Evolutionary conservation across 2,329 filamentous ascomycete species (phyloP), one percentile per base, ranked within the genome.

Genomic region (Colletotrichum nymphaeae): DNA sequence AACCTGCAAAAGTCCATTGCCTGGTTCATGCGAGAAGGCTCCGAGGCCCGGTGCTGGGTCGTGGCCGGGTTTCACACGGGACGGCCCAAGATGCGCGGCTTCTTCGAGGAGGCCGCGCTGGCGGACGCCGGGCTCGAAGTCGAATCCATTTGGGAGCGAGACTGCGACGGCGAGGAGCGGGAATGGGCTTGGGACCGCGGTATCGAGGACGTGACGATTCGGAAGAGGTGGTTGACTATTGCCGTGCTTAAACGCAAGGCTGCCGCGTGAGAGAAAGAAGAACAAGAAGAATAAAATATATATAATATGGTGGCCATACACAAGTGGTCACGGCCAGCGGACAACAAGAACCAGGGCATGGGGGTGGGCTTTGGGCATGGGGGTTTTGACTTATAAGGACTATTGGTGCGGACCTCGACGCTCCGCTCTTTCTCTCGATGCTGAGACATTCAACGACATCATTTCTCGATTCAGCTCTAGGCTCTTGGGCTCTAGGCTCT

Each of bases 1-100:
- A 93, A 91, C 80, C 86, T 95, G 30, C 87, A 87, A 59, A 81
- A 79, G 55, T 93, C 91, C 28, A 89, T 94, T 78, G 81, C 86
- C 5, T 89, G 90, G 81, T 93, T 94, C 78, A 84, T 94, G 22
- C 82, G 80, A 22, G 76, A 80, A 12, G 81, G 78, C 3, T 76
- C 82, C 1, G 80, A 77, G 19, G 88, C 90, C 2, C 84, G 89
- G 42, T 88, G 91, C 63, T 90, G 91, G 83, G 88, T 92, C n/a
- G 86, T 94, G 7, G 92, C 89, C 1, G 93, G 92, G 0, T 94
- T 95, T 76, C 93, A 95, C 78, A 94, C 93, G 0, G 93, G 93
- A 0, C 85, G 93, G 46, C 85, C 85, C 24, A 92, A 91, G 79
- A 86, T 94, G 84, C 85, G 85, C n/a, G 86, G 83, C 0, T 95